These are phyloP conservation scores for Eutypella sp. DNA, from an alignment of 2,329 filamentous ascomycete species.

Conservation along the genomic window DNA sequence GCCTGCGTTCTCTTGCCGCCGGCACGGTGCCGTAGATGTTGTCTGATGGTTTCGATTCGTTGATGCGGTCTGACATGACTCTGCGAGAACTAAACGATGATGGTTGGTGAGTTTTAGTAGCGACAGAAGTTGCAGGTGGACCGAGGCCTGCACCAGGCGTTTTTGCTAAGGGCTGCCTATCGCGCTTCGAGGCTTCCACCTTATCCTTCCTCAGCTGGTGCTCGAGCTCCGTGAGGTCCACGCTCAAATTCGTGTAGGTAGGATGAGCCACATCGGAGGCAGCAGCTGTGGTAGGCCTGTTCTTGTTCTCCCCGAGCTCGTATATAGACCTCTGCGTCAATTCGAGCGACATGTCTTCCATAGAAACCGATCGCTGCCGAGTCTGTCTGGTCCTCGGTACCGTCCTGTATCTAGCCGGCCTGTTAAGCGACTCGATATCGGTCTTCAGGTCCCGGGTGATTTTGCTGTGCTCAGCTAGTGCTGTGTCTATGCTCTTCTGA, in stretches of 20 bases:
- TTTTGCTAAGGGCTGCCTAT: slow-evolving; percentile 13
- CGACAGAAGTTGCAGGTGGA: slow-evolving; percentile 4
- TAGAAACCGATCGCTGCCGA: slow-evolving; percentile 16
- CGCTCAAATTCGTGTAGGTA: slow-evolving; percentile 20
- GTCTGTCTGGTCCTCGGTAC: slow-evolving; percentile 5
- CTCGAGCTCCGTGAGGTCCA: slow-evolving; percentile 24
- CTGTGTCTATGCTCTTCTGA: slow-evolving; percentile 8
- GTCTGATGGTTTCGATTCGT: slow-evolving; percentile 12
- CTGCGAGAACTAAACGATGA: slow-evolving; percentile 10
- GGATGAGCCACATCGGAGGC: slow-evolving; percentile 1
- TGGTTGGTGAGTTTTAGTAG: slow-evolving; percentile 2
- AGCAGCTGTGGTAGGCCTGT: background rate
- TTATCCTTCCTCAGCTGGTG: slow-evolving; percentile 21
- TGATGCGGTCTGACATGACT: slow-evolving; percentile 19
- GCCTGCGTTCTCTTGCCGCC: background rate
- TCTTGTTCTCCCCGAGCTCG: slow-evolving; percentile 11
- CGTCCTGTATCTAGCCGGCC: slow-evolving; percentile 16
- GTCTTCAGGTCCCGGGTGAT: slow-evolving; percentile 20
- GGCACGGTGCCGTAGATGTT: background rate
- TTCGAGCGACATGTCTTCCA: slow-evolving; percentile 23
- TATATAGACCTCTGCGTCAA: slow-evolving; percentile 21
- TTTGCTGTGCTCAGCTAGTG: slow-evolving; percentile 13
- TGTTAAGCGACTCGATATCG: slow-evolving; percentile 20
- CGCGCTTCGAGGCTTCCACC: slow-evolving; percentile 10
- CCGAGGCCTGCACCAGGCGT: slow-evolving; percentile 7